Evolutionary conservation across 2,329 filamentous ascomycete genomes (phyloP).

Genomic region (Ophiocordyceps robertsii): DNA sequence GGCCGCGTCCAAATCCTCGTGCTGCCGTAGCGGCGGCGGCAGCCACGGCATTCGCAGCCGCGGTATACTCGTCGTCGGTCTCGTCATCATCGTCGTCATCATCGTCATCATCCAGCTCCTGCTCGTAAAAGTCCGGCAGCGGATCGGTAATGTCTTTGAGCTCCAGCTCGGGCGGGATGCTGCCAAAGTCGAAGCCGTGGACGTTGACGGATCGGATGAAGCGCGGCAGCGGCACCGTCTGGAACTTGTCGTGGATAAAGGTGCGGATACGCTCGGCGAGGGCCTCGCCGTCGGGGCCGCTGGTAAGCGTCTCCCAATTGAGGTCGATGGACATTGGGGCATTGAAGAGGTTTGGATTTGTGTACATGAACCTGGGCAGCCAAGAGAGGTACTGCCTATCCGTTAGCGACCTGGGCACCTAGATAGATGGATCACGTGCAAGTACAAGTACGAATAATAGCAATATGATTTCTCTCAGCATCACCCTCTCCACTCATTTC

Average conservation of each 20-base stretch:
- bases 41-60: background rate
- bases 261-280: conserved; percentile 77
- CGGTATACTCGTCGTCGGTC: conserved; percentile 16
- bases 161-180: conserved; percentile 68
- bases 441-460: too few relatives aligned
- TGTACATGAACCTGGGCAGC: too few relatives aligned
- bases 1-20: background rate
- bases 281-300: conserved; percentile 71
- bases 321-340: conserved; percentile 84
- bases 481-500: too few relatives aligned
- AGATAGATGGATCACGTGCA: too few relatives aligned
- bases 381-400: too few relatives aligned
- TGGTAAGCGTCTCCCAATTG: conserved; percentile 87
- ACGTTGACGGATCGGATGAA: conserved; percentile 96
- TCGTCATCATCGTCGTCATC: conserved; percentile 23
- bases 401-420: too few relatives aligned
- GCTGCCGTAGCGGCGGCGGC: background rate
- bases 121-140: conserved; percentile 90
- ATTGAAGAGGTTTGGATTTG: background rate
- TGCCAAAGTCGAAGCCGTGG: conserved; percentile 86
- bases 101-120: conserved; percentile 45
- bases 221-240: conserved; percentile 76
- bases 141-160: conserved; percentile 97
- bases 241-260: conserved; percentile 94
- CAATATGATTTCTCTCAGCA: too few relatives aligned